phyloP scores from a whole-genome alignment of 2,329 filamentous ascomycete species.

The Penicillium hesseltinei region DNA sequence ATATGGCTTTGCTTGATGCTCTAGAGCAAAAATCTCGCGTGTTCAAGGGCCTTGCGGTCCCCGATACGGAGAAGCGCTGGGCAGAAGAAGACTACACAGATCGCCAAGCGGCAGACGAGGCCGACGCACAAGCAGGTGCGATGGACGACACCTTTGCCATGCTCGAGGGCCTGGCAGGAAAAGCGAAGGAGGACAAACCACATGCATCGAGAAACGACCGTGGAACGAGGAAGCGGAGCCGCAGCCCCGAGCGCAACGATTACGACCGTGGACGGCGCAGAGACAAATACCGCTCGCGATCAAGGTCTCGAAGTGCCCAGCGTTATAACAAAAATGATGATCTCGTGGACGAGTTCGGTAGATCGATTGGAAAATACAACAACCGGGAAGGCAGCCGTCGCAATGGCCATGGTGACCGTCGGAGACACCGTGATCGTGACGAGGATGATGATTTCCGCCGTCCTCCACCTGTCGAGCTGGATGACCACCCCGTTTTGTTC shows the following conservation, averaged over 20 bases:
- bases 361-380: conserved; percentile 43
- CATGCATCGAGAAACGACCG: conserved; percentile 35
- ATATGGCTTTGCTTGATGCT: conserved; percentile 43
- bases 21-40: conserved; percentile 74
- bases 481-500: conserved; percentile 75
- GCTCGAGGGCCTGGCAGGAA: conserved; percentile 79
- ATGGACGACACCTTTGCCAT: conserved; percentile 92
- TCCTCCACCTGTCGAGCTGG: conserved; percentile 69
- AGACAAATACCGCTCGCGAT: conserved; percentile 50
- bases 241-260: conserved; percentile 52
- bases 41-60: conserved; percentile 86
- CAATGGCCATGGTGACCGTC: conserved; percentile 47
- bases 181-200: conserved; percentile 47
- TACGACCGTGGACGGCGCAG: conserved; percentile 49
- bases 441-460: conserved; percentile 53
- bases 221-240: conserved; percentile 53
- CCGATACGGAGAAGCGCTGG: conserved; percentile 67
- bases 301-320: conserved; percentile 49
- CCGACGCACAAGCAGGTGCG: conserved; percentile 56
- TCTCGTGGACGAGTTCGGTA: conserved; percentile 61
- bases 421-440: conserved; percentile 38
- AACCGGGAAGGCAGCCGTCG: conserved; percentile 39
- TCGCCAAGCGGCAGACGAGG: conserved; percentile 32
- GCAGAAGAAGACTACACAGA: conserved; percentile 49
- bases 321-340: conserved; percentile 46